phyloP scores from a whole-genome alignment of 768 basidiomycete genomes.

The Mycena indigotica region DNA sequence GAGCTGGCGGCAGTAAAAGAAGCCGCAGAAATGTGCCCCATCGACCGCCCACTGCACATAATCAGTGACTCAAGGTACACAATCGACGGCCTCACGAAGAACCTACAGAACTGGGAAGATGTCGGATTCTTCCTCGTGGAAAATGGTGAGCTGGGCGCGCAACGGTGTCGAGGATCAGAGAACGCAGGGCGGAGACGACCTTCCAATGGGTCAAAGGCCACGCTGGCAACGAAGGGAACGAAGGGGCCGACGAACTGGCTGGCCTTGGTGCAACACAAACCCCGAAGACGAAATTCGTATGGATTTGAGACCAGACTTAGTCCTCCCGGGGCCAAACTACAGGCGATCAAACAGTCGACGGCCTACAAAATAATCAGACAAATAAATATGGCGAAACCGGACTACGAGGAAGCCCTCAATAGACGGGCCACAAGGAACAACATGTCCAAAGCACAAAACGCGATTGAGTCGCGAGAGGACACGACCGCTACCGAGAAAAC shows the following conservation, averaged over 20 bases:
- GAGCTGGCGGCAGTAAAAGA: constrained; percentile 2
- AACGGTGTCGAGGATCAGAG: not conserved
- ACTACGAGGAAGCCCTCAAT: not conserved
- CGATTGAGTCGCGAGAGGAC: not conserved
- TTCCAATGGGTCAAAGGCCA: constrained; percentile 8
- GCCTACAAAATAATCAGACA: not conserved
- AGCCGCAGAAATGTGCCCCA: not conserved
- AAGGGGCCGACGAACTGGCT: constrained; percentile 3
- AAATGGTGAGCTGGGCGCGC: not conserved
- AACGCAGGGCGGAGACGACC: not conserved
- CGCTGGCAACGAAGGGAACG: not conserved
- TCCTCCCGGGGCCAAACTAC: not conserved
- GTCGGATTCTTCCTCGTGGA: not conserved
- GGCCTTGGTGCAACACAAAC: not conserved
- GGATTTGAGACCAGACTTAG: not conserved
- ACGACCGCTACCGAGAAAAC: not conserved
- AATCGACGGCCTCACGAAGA: not conserved
- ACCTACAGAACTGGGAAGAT: not conserved
- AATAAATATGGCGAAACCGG: not conserved
- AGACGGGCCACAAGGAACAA: not conserved
- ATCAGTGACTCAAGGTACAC: not conserved
- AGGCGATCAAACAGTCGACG: not conserved
- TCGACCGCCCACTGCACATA: not conserved
- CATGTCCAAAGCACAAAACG: not conserved
- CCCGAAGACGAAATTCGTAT: not conserved